Evolutionary conservation across 805 yeast genomes (phyloP).

Genomic region (Diddensiella transvaalensis): DNA sequence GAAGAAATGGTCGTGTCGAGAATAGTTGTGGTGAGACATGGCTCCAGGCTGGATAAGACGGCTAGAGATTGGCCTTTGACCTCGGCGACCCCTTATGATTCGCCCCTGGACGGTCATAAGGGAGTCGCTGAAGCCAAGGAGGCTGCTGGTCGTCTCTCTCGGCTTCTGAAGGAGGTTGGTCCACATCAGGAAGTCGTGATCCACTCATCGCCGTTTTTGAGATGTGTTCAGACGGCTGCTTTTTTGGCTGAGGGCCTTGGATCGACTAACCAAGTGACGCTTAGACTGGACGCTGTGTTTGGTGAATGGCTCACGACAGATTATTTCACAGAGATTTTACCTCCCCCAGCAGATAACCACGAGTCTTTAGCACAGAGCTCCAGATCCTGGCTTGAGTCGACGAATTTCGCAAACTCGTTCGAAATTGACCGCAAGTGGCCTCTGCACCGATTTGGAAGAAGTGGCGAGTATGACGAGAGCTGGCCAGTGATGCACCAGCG

Average conservation of each 20-base stretch:
- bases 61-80: slow-evolving; percentile 32
- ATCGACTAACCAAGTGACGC: slow-evolving; percentile 5
- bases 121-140: slow-evolving; percentile 31
- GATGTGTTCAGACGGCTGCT: slow-evolving; percentile 38
- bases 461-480: slow-evolving; percentile 37
- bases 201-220: slow-evolving; percentile 36
- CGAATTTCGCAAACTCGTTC: slow-evolving; percentile 4
- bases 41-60: slow-evolving; percentile 32
- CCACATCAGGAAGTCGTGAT: slow-evolving; percentile 17
- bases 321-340: slow-evolving; percentile 32
- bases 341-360: slow-evolving; percentile 38
- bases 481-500: slow-evolving; percentile 37
- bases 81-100: slow-evolving; percentile 37
- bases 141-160: slow-evolving; percentile 22
- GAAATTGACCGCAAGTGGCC: slow-evolving; percentile 27
- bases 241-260: slow-evolving; percentile 25
- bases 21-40: slow-evolving; percentile 35
- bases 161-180: slow-evolving; percentile 15
- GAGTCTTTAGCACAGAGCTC: slow-evolving; percentile 27
- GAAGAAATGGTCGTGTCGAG: slow-evolving; percentile 12
- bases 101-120: slow-evolving; percentile 32
- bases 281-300: slow-evolving; percentile 32
- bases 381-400: slow-evolving; percentile 20
- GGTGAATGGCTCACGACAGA: slow-evolving; percentile 41
- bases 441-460: slow-evolving; percentile 24